Percentiles rank a stretch among this genome's conserved stretches.
Conservation (phyloP, 2,329 filamentous ascomycete species). For the Pseudogymnoascus sp. region DNA sequence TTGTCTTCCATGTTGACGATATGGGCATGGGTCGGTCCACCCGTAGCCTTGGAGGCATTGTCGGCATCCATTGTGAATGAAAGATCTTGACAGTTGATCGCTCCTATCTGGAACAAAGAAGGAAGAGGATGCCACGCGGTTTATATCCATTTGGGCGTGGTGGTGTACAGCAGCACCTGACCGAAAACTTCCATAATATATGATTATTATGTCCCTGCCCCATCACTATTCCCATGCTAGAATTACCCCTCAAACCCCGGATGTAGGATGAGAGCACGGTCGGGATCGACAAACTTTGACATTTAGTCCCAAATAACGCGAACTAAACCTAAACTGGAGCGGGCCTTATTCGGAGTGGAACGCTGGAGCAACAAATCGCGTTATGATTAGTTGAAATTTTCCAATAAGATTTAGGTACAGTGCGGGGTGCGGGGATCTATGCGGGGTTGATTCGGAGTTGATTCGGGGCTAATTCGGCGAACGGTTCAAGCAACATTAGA, state of each 20-base stretch:
- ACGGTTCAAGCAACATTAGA: not conserved
- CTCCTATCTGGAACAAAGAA: not conserved
- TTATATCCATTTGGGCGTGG: not conserved
- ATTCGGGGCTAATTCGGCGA: not conserved
- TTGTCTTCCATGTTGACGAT: not conserved
- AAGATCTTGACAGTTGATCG: not conserved
- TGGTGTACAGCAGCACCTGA: not conserved
- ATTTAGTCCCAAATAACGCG: not conserved
- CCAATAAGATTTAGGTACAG: not conserved
- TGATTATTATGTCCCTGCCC: not conserved
- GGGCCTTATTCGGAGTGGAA: not conserved
- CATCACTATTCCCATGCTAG: not conserved
- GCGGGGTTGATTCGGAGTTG: constrained; percentile 1
- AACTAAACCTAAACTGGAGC: not conserved
- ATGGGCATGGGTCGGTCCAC: not conserved
- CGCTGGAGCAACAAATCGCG: not conserved
- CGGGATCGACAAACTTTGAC: not conserved
- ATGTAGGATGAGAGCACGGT: not conserved
- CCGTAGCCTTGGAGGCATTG: not conserved
- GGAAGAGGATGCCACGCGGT: not conserved
- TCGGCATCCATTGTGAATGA: not conserved
- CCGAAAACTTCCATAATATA: not conserved
- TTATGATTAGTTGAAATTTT: not conserved
- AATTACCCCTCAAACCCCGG: constrained; percentile 2
- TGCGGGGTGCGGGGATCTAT: not conserved